These are phyloP conservation scores for Testicularia cyperi DNA, from an alignment of 1,284 basidiomycete species.

Conservation along the genomic window DNA sequence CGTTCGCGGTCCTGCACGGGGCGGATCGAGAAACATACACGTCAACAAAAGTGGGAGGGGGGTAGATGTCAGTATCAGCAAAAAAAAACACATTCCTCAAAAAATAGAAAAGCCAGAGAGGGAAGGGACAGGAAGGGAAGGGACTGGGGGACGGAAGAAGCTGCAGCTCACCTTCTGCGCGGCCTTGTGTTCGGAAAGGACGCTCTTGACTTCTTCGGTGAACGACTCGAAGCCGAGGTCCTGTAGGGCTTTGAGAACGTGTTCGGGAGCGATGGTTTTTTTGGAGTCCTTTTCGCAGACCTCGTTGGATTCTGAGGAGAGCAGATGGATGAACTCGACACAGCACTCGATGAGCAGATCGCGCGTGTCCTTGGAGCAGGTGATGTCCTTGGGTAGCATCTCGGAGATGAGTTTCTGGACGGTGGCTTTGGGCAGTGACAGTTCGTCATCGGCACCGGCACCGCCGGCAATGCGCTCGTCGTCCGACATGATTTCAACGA, in stretches of 20 bases:
- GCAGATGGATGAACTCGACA: constrained; percentile 97
- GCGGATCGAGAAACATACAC: too few species aligned
- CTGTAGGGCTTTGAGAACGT: constrained; percentile 89
- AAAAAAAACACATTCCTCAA: too few species aligned
- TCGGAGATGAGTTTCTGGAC: constrained; percentile 96
- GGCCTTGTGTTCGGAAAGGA: constrained; percentile 91
- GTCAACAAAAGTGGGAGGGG: too few species aligned
- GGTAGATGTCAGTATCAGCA: too few species aligned
- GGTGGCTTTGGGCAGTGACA: constrained; percentile 93
- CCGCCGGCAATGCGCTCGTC: constrained; percentile 69
- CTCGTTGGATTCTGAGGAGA: constrained; percentile 96
- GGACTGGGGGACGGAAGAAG: not conserved
- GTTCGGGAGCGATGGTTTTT: constrained; percentile 98
- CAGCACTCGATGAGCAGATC: constrained; percentile 97
- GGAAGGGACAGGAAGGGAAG: not conserved
- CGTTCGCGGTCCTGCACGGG: constrained; percentile 67
- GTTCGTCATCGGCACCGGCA: constrained; percentile 76
- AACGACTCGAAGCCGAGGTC: constrained; percentile 86
- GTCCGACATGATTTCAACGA: too few species aligned
- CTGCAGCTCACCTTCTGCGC: constrained; percentile 70
- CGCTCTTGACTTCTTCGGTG: constrained; percentile 82
- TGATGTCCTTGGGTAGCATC: constrained; percentile 82
- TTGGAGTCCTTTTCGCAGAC: constrained; percentile 98
- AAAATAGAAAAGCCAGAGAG: too few species aligned
- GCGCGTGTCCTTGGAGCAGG: constrained; percentile 90